phyloP scores from a whole-genome alignment of 2,329 filamentous ascomycete species.

The Dichotomopilus funicola region DNA sequence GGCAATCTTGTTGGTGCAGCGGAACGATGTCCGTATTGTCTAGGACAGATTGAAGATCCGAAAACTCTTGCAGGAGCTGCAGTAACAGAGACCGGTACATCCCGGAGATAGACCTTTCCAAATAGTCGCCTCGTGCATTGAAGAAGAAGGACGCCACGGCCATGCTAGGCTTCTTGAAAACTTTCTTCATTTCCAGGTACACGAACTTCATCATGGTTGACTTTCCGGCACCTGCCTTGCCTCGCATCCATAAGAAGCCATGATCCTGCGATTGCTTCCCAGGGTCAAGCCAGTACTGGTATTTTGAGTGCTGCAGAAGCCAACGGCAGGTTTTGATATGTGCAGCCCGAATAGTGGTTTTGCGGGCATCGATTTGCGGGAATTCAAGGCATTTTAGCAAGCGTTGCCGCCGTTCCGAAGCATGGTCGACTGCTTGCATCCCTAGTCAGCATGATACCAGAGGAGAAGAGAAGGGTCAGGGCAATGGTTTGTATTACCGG shows the following conservation, averaged over 20 bases:
- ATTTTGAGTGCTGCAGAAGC: slow-evolving; percentile 32
- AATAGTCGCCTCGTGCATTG: slow-evolving; percentile 9
- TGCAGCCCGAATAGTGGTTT: slow-evolving; percentile 16
- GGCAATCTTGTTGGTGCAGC: neutral
- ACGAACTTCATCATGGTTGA: slow-evolving; percentile 21
- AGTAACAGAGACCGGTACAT: slow-evolving; percentile 17
- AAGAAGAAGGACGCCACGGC: slow-evolving; percentile 15
- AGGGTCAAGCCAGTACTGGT: slow-evolving; percentile 33
- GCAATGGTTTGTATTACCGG: too few relatives aligned
- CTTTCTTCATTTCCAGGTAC: neutral
- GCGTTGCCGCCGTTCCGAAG: too few relatives aligned
- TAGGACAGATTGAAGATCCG: neutral
- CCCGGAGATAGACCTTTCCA: slow-evolving; percentile 13
- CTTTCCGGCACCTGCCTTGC: slow-evolving; percentile 19
- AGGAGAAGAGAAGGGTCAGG: too few relatives aligned
- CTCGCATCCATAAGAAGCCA: slow-evolving; percentile 19
- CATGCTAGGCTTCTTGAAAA: neutral
- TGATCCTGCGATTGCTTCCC: slow-evolving; percentile 7
- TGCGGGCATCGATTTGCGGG: slow-evolving; percentile 35
- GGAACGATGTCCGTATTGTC: neutral
- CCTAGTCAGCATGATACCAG: too few relatives aligned
- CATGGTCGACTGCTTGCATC: too few relatives aligned
- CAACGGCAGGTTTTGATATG: slow-evolving; percentile 37
- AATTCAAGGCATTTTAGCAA: slow-evolving; percentile 31
- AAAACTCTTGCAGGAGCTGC: slow-evolving; percentile 1